Evolutionary conservation across 2,329 filamentous ascomycete species (phyloP).

Genomic region (Fusarium palustre): DNA sequence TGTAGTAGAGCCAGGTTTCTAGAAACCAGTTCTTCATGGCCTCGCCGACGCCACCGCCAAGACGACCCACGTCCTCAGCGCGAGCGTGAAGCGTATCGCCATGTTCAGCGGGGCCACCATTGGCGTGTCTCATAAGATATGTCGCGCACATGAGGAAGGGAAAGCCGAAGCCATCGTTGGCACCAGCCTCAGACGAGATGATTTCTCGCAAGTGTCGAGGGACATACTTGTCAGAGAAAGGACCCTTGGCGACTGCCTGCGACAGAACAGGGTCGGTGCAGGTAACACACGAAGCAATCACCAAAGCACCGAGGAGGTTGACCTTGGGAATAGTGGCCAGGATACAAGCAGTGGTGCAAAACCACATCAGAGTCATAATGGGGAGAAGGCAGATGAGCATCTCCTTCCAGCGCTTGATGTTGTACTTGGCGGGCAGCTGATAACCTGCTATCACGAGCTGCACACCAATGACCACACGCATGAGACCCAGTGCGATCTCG

Average conservation of each 20-base stretch:
- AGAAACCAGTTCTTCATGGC: constrained; percentile 69
- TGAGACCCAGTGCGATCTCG: constrained; percentile 61
- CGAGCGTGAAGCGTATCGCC: constrained; percentile 27
- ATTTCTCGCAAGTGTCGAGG: constrained; percentile 68
- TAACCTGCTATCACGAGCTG: constrained; percentile 73
- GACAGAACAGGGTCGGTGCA: constrained; percentile 58
- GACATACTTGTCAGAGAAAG: constrained; percentile 70
- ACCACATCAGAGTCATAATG: constrained; percentile 72
- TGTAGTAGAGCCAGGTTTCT: constrained; percentile 67
- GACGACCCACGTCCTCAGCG: constrained; percentile 57
- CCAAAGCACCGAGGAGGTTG: constrained; percentile 64
- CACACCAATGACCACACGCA: constrained; percentile 70
- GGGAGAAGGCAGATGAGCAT: constrained; percentile 67
- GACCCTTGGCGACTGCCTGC: constrained; percentile 46
- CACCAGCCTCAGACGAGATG: constrained; percentile 71
- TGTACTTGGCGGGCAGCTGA: constrained; percentile 69
- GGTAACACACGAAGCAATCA: constrained; percentile 70
- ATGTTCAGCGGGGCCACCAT: not conserved
- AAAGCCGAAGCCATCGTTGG: constrained; percentile 72
- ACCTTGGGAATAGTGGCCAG: constrained; percentile 66
- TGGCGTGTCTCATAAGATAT: constrained; percentile 23
- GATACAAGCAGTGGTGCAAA: constrained; percentile 67
- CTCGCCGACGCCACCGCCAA: constrained; percentile 63
- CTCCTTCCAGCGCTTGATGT: constrained; percentile 61
- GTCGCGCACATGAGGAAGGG: constrained; percentile 64